Evolutionary conservation across 2,329 filamentous ascomycete genomes (phyloP).

Genomic region (Fusarium haematococcum): DNA sequence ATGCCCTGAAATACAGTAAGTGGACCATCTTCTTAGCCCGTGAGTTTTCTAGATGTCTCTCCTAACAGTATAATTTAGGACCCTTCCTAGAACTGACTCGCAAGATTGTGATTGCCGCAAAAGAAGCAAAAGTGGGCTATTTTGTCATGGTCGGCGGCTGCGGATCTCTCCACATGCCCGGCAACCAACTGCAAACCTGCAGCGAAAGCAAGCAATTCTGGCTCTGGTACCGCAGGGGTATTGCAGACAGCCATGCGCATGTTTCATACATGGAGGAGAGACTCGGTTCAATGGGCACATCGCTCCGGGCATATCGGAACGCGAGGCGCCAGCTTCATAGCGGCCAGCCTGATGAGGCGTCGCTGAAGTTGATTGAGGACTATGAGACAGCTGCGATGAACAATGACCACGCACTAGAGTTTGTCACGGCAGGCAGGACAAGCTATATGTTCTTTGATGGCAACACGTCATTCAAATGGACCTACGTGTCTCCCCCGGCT

Average conservation of each 20-base stretch:
- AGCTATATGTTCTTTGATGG: conserved; percentile 14
- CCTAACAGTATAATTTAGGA: not conserved
- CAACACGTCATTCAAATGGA: conserved; percentile 14
- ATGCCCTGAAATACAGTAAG: conserved; percentile 11
- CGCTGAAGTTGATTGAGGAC: not conserved
- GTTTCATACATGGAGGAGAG: conserved; percentile 11
- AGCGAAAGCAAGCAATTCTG: conserved; percentile 10
- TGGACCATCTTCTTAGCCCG: no score
- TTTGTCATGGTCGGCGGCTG: conserved; percentile 17
- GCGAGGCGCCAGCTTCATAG: no score
- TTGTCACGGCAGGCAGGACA: conserved; percentile 2
- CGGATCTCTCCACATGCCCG: conserved; percentile 1
- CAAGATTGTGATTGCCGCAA: conserved; percentile 5
- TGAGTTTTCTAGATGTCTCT: no score
- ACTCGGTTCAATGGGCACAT: not conserved
- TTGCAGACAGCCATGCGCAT: conserved; percentile 16
- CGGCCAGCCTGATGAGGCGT: no score
- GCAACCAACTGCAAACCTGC: not conserved
- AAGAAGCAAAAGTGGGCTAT: not conserved
- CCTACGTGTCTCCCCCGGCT: conserved; percentile 4
- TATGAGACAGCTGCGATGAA: not conserved
- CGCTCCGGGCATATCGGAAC: no score
- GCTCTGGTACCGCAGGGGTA: conserved; percentile 1
- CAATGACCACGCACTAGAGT: not conserved
- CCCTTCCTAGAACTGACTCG: conserved; percentile 6